These are phyloP conservation scores for Brettanomyces sp. DNA, from an alignment of 805 yeast species.

Conservation along the genomic window DNA sequence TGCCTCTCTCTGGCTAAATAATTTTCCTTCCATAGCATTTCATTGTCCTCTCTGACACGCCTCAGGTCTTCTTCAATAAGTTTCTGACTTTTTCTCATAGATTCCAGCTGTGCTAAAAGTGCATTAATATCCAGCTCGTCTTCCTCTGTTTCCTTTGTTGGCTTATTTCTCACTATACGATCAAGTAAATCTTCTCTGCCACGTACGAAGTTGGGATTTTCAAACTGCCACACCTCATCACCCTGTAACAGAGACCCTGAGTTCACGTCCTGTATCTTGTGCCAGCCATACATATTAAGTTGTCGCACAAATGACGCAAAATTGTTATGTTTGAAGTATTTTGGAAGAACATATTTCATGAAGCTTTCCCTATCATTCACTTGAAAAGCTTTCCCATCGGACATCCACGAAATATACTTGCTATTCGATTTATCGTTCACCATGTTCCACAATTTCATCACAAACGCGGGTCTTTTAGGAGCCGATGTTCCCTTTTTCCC, in stretches of 20 bases:
- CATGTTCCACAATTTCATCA: conserved; percentile 91
- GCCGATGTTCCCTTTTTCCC: conserved; percentile 14
- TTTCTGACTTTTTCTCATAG: conserved; percentile 66
- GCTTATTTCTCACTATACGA: conserved; percentile 69
- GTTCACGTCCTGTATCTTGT: conserved; percentile 87
- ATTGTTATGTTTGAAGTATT: conserved; percentile 89
- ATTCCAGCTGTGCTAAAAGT: conserved; percentile 63
- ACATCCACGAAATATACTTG: conserved; percentile 72
- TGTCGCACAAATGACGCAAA: conserved; percentile 95
- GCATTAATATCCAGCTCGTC: conserved; percentile 37
- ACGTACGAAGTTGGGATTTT: conserved; percentile 66
- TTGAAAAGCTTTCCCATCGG: conserved; percentile 77
- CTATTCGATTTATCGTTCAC: conserved; percentile 70
- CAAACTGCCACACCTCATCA: conserved; percentile 87
- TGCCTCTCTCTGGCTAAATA: conserved; percentile 76
- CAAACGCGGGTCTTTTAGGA: conserved; percentile 79
- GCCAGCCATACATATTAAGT: conserved; percentile 98
- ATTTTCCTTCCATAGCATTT: conserved; percentile 85
- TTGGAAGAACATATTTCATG: conserved; percentile 77
- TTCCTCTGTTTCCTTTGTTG: conserved; percentile 32
- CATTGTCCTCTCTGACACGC: conserved; percentile 80
- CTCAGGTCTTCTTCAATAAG: conserved; percentile 77
- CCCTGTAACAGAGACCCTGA: conserved; percentile 56
- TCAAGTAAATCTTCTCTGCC: conserved; percentile 81
- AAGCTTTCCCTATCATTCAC: conserved; percentile 79